Conservation (phyloP, 768 basidiomycete genomes). For the Dacryopinax spathularia region DNA sequence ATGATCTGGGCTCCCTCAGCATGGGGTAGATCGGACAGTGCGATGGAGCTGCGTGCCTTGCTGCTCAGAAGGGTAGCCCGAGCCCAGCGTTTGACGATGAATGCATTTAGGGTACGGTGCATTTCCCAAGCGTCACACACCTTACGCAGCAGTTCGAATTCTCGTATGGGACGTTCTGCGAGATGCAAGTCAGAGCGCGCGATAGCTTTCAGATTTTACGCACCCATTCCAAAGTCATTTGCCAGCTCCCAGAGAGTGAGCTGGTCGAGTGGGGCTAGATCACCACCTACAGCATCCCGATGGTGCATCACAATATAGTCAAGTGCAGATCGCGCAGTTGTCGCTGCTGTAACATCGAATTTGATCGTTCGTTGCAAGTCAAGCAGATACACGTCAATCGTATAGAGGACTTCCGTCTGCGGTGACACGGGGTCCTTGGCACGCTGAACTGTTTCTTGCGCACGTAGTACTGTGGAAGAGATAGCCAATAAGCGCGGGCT, state of each 20-base stretch:
- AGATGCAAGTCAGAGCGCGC: constrained; percentile 10
- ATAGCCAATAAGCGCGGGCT: too few species aligned
- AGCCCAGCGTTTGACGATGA: constrained; percentile 62
- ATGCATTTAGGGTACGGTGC: constrained; percentile 62
- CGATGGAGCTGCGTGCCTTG: constrained; percentile 15
- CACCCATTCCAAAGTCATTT: constrained; percentile 87
- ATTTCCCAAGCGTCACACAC: constrained; percentile 81
- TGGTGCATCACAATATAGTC: constrained; percentile 46
- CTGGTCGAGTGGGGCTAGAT: constrained; percentile 52
- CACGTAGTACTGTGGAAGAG: too few species aligned
- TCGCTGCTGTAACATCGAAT: constrained; percentile 53
- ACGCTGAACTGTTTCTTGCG: too few species aligned
- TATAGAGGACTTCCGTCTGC: not conserved
- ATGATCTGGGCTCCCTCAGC: accelerated
- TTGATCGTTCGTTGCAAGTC: constrained; percentile 62
- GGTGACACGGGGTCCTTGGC: not conserved
- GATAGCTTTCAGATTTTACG: constrained; percentile 12
- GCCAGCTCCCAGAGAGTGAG: constrained; percentile 59
- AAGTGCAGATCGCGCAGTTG: constrained; percentile 61
- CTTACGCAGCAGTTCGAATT: constrained; percentile 69
- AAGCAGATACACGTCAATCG: not conserved
- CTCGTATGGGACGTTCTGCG: constrained; percentile 76
- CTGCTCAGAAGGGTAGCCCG: constrained; percentile 38
- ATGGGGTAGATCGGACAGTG: not conserved
- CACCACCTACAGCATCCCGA: constrained; percentile 40